These are phyloP conservation scores for Wallacemonas collosoma DNA, from an alignment of 208 protist species.

Conservation along the genomic window DNA sequence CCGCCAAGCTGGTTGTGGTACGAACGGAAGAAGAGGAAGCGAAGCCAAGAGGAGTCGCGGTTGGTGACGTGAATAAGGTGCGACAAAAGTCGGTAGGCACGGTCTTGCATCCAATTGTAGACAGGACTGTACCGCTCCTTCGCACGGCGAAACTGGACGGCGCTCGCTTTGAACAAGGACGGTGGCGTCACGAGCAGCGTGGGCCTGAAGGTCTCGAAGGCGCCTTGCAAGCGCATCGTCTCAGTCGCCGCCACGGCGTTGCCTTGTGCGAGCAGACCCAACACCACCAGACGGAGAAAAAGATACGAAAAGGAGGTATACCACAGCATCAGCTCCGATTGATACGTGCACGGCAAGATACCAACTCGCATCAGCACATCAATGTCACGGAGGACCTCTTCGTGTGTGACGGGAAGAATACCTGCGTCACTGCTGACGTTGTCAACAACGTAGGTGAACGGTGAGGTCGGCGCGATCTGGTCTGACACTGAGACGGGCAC, in stretches of 20 bases:
- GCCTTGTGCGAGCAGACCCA: conserved; percentile 73
- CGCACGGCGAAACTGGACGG: conserved; percentile 57
- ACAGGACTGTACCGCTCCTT: conserved; percentile 57
- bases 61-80: conserved; percentile 76
- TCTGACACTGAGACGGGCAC: conserved; percentile 23
- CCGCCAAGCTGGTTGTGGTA: conserved; percentile 75
- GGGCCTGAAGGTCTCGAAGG: conserved; percentile 61
- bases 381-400: conserved; percentile 67
- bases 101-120: conserved; percentile 75
- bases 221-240: conserved; percentile 44
- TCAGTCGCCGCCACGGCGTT: conserved; percentile 65
- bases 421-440: conserved; percentile 39
- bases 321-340: conserved; percentile 72
- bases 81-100: conserved; percentile 69
- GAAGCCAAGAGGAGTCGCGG: conserved; percentile 69
- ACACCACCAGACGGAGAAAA: conserved; percentile 74
- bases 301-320: conserved; percentile 70
- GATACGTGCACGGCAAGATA: conserved; percentile 61
- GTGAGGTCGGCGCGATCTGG: conserved; percentile 19
- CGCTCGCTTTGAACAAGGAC: conserved; percentile 75
- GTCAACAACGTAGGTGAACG: conserved; percentile 75
- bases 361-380: conserved; percentile 54
- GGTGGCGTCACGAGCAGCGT: conserved; percentile 74
- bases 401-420: conserved; percentile 62
- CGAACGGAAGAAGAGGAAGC: conserved; percentile 78